Conservation (phyloP, 1,139 yeast genomes). For the Suhomyces taliae region DNA sequence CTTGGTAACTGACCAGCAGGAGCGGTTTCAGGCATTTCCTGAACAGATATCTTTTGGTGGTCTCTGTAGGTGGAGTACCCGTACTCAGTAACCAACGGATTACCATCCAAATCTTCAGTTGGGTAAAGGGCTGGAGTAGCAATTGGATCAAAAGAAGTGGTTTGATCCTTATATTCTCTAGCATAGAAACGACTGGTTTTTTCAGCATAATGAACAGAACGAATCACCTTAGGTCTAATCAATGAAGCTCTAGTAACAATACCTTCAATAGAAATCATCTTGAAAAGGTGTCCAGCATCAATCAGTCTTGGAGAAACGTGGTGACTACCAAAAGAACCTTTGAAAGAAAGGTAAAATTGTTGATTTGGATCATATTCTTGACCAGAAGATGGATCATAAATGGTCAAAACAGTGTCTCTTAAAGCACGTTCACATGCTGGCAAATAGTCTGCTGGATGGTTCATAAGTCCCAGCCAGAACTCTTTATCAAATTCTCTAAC, state of each 20-base stretch:
- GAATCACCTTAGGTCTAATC: conserved; percentile 86
- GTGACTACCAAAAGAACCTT: conserved; percentile 91
- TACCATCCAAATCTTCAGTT: conserved; percentile 88
- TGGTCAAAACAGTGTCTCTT: conserved; percentile 72
- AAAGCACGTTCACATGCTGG: conserved; percentile 92
- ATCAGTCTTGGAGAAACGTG: conserved; percentile 87
- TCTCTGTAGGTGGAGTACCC: conserved; percentile 93
- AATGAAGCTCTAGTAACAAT: conserved; percentile 92
- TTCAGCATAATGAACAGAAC: conserved; percentile 94
- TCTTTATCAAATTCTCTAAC: conserved; percentile 78
- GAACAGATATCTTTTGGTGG: conserved; percentile 90
- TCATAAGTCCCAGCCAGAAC: conserved; percentile 76
- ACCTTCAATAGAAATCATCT: conserved; percentile 88
- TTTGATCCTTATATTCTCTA: conserved; percentile 89
- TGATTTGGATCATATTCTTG: conserved; percentile 59
- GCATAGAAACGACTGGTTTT: conserved; percentile 81
- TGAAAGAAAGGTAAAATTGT: conserved; percentile 75
- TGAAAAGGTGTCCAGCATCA: conserved; percentile 72
- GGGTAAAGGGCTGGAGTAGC: conserved; percentile 89
- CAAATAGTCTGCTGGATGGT: conserved; percentile 77
- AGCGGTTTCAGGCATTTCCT: conserved; percentile 98
- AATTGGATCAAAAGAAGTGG: conserved; percentile 85
- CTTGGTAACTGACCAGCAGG: conserved; percentile 98
- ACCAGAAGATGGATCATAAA: conserved; percentile 54
- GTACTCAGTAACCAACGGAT: conserved; percentile 84